Evolutionary conservation across 495 filamentous ascomycete species (phyloP).

Genomic region (Podospora bellae-mahoneyi): DNA sequence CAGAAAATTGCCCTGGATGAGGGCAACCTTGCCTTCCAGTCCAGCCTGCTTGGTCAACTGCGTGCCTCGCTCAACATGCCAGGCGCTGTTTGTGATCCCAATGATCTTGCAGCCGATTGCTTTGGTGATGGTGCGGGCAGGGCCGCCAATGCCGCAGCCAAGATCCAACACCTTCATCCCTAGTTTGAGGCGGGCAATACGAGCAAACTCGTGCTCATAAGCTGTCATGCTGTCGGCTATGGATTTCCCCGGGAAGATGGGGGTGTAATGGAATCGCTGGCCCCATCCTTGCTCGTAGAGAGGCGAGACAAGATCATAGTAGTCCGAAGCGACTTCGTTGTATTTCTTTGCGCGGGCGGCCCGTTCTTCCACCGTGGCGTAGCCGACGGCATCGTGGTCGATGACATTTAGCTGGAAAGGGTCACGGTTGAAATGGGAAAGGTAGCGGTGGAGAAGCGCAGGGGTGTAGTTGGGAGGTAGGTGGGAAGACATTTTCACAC

Average conservation of each 20-base stretch:
- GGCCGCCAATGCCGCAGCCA: conserved; percentile 22
- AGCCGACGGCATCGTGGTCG: conserved; percentile 16
- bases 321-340: conserved; percentile 15
- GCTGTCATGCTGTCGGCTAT: conserved; percentile 20
- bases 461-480: conserved; percentile 3
- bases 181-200: conserved; percentile 15
- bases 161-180: conserved; percentile 23
- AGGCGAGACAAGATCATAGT: conserved; percentile 17
- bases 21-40: conserved; percentile 9
- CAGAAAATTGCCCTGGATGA: conserved; percentile 18
- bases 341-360: conserved; percentile 15
- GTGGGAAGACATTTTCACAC: not conserved
- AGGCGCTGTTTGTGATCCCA: conserved; percentile 23
- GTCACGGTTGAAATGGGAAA: conserved; percentile 15
- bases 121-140: conserved; percentile 17
- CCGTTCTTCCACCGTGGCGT: conserved; percentile 19
- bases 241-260: conserved; percentile 18
- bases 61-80: conserved; percentile 22
- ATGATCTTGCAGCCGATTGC: conserved; percentile 15
- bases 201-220: conserved; percentile 21
- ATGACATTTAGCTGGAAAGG: conserved; percentile 5
- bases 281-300: conserved; percentile 21
- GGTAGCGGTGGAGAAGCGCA: conserved; percentile 11
- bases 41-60: conserved; percentile 17
- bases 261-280: conserved; percentile 25